Evolutionary conservation across 2,329 filamentous ascomycete genomes (phyloP), one percentile per base, ranked within the genome.

Genomic region (Hypoxylon sp.): DNA sequence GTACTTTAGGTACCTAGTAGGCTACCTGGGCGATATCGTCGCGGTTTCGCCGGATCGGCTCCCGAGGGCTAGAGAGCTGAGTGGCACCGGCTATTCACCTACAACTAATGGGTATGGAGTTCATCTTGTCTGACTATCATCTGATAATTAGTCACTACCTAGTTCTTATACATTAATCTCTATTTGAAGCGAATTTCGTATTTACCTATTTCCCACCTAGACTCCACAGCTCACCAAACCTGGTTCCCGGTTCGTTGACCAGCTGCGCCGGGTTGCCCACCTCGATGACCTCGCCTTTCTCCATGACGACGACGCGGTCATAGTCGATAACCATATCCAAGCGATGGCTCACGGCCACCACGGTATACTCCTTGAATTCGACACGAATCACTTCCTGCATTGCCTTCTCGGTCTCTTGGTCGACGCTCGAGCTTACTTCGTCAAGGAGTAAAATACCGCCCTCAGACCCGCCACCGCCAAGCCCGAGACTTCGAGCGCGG

Each of bases 221-320:
- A 4, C 35, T 66, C 59, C 63, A 72, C 27, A 76, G 55, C 31
- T 73, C 70, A 11, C 68, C 70, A 50, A 76, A 75, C 51, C 69
- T 66, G 1, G 65, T 74, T n/a, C 68, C 69, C 10, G 58, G 13
- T 17, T 67, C 53, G 19, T 50, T 15, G 5, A 69, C 67, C 11
- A 77, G 48, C 32, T 68, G 53, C 6, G n/a, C 57, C 15, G 76
- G 78, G 13, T 72, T 73, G 0, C 75, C 78, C 27, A 75, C 67
- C 70, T 86, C 84, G 0, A 82, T 80, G 29, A 86, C 75, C 69
- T 75, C 73, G 2, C 85, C 84, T 19, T 78, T 75, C 17, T 85
- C 81, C 79, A 86, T 81, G 6, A 86, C 82, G 0, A 82, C 79
- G 27, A 86, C 80, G n/a, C 77, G 78, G 68, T 86, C 83, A 70